Evolutionary conservation across 2,329 filamentous ascomycete genomes (phyloP), one percentile per base, ranked within the genome.

Genomic region (Fusarium sp.): DNA sequence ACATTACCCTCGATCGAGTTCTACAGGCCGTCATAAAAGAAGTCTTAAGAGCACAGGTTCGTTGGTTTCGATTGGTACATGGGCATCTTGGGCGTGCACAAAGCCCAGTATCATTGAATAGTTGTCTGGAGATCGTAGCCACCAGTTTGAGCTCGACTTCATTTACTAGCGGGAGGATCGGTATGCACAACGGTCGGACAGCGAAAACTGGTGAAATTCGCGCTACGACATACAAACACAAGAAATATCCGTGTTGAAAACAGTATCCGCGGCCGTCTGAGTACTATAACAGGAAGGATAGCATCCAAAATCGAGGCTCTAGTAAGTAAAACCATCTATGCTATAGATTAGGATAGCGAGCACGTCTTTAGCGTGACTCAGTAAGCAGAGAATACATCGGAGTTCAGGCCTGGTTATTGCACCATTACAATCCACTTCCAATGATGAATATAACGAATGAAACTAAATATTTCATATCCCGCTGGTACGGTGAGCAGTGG

Each of bases 31-130:
- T 5, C 7, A 11, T 42, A 19, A 10, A 7, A 19, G 16, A 8
- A 44, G 23, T 1, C 4, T 25, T 6, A 10, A 21, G 6, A 38
- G 10, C 37, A 21, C 37, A 21, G 19, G 19, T 1, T 21, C 37
- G 3, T 12, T 5, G 37, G 37, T 21, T 1, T 38, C 10, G 19
- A 21, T 38, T 0, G 2, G 37, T 11, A 12, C 1, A 38, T 11
- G 2, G 6, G 37, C 19, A 10, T 21, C 19, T 10, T 21, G 10
- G 10, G 18, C 3, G 10, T 11, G 6, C 10, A 19, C 18, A 38
- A 38, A 10, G 5, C 37, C 3, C 37, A 38, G 18, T 11, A 38
- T 38, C 5, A 10, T 38, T 10, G 18, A 3, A 10, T 6, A 38
- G 21, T 7, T 21, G 37, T 21, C 18, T 38, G 2, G 9, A 38